phyloP scores from a whole-genome alignment of 1,284 basidiomycete species.

The Cutaneotrichosporon sp. region DNA sequence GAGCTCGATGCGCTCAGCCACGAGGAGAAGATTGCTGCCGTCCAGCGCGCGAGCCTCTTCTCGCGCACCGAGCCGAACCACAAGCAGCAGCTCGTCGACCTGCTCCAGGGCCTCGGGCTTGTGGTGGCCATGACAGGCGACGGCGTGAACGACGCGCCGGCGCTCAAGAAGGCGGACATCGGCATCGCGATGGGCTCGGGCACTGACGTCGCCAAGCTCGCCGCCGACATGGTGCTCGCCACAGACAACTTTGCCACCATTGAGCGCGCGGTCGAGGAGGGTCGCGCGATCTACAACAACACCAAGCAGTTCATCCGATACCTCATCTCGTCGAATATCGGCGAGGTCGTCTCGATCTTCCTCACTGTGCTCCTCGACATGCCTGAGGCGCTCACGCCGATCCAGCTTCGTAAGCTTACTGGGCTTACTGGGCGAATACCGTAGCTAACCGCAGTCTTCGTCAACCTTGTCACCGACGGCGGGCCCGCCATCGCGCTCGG shows the following conservation, averaged over 20 bases:
- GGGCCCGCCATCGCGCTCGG: slow-evolving; percentile 97
- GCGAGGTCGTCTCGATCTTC: slow-evolving; percentile 97
- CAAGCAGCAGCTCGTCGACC: slow-evolving; percentile 91
- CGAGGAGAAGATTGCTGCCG: slow-evolving; percentile 79
- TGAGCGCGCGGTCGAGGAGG: slow-evolving; percentile 93
- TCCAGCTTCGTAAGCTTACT: slow-evolving; percentile 67
- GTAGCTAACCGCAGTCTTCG: slow-evolving; percentile 68
- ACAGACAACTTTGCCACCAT: slow-evolving; percentile 73
- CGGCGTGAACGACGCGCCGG: slow-evolving; percentile 96
- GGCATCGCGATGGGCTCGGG: slow-evolving; percentile 99
- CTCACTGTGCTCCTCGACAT: slow-evolving; percentile 94
- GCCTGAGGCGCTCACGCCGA: slow-evolving; percentile 97
- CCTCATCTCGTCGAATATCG: slow-evolving; percentile 90
- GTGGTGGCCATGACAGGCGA: slow-evolving; percentile 99
- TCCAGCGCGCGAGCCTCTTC: slow-evolving; percentile 85
- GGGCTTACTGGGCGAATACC: neutral
- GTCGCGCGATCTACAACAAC: slow-evolving; percentile 96
- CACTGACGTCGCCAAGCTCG: slow-evolving; percentile 97
- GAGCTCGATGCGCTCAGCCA: slow-evolving; percentile 82
- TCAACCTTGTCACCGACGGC: slow-evolving; percentile 88
- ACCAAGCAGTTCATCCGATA: slow-evolving; percentile 82
- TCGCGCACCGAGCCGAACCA: slow-evolving; percentile 92
- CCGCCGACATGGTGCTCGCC: slow-evolving; percentile 93
- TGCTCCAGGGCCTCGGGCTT: slow-evolving; percentile 86
- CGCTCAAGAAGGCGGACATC: slow-evolving; percentile 95